These are phyloP conservation scores for Magnusiomyces suaveolens DNA, from an alignment of 1,139 yeast species.

Conservation along the genomic window DNA sequence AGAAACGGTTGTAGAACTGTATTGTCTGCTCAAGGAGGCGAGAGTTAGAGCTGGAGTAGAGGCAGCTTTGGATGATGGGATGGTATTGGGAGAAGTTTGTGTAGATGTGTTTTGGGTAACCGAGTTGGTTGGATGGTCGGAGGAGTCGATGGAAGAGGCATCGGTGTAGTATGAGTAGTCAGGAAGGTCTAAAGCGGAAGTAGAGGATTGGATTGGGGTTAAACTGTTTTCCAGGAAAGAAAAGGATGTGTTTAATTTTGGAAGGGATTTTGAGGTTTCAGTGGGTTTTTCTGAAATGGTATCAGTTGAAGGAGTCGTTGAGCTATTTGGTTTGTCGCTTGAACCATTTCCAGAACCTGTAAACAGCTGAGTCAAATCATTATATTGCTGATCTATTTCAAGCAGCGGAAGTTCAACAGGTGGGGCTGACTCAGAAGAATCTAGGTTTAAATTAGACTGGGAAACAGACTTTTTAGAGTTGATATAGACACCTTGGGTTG, in stretches of 20 bases:
- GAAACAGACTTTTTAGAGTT: not conserved
- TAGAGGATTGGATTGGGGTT: not conserved
- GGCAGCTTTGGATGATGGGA: not conserved
- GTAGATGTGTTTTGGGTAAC: not conserved
- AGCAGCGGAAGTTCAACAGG: constrained; percentile 9
- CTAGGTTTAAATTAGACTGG: not conserved
- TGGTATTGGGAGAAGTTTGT: not conserved
- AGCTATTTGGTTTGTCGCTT: too few relatives aligned
- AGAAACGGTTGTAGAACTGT: not conserved
- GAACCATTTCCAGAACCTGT: too few relatives aligned
- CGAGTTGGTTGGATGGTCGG: not conserved
- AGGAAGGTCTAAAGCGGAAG: constrained; percentile 1
- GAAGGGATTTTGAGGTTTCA: not conserved
- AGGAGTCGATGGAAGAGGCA: not conserved
- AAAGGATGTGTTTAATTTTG: not conserved
- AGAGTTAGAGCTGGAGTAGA: not conserved
- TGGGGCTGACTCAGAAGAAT: not conserved
- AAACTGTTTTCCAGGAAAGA: not conserved
- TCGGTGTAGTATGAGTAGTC: constrained; percentile 1
- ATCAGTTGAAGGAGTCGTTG: too few relatives aligned
- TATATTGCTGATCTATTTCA: constrained; percentile 4
- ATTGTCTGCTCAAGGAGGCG: not conserved
- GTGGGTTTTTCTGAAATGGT: too few relatives aligned
- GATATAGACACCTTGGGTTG: not conserved
- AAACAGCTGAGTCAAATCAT: constrained; percentile 10